Evolutionary conservation across 306 rosid genomes (phyloP).

Genomic region (Dryas octopetala): DNA sequence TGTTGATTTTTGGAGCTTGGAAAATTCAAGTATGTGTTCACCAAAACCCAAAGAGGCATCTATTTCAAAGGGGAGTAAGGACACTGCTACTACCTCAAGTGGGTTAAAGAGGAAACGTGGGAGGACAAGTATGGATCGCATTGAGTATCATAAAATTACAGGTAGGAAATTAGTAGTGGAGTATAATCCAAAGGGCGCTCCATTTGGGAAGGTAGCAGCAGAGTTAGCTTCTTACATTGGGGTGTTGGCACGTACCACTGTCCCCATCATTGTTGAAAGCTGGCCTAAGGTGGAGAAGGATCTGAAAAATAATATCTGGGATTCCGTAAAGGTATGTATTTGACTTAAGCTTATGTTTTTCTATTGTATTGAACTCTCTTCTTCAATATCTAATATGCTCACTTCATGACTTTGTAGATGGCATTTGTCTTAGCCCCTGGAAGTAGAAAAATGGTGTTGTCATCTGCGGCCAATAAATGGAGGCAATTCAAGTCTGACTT

Average conservation of each 20-base stretch:
- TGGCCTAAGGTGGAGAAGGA: constrained; percentile 23
- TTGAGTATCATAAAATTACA: not conserved
- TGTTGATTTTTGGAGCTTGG: not conserved
- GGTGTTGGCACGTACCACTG: not conserved
- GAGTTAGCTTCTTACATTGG: constrained; percentile 16
- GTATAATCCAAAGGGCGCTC: constrained; percentile 7
- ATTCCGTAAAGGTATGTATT: constrained; percentile 4
- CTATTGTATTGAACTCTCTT: not conserved
- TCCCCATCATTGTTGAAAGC: constrained; percentile 12
- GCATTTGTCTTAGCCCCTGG: constrained; percentile 1
- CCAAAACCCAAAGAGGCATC: constrained; percentile 1
- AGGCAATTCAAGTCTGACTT: constrained; percentile 19
- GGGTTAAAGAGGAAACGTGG: constrained; percentile 11
- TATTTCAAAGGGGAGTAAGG: constrained; percentile 1
- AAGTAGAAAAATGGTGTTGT: not conserved
- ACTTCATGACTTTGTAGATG: not conserved
- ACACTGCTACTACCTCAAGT: not conserved
- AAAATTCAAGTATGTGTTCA: not conserved
- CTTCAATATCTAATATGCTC: not conserved
- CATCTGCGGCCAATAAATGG: constrained; percentile 18
- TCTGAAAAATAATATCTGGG: constrained; percentile 8
- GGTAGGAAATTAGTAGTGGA: constrained; percentile 18
- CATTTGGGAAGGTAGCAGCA: constrained; percentile 16
- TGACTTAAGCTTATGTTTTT: not conserved
- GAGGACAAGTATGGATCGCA: not conserved